phyloP scores from a whole-genome alignment of 2,329 filamentous ascomycete species.

The Aspergillus caelatus region DNA sequence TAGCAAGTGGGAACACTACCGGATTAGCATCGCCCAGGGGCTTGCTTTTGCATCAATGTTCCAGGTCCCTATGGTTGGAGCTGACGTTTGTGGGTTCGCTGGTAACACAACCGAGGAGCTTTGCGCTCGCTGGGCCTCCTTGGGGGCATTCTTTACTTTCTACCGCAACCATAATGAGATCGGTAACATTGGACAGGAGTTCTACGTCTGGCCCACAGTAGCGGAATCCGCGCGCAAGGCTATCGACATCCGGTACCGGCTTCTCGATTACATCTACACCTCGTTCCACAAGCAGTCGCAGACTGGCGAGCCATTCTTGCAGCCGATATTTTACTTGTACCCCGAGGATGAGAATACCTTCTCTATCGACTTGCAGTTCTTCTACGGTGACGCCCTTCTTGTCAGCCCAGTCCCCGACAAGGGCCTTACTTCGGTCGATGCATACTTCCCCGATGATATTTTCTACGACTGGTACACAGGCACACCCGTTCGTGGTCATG shows the following conservation, averaged over 20 bases:
- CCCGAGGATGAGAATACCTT: constrained; percentile 59
- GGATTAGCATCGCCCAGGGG: constrained; percentile 60
- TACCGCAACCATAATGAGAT: constrained; percentile 72
- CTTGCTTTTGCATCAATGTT: constrained; percentile 66
- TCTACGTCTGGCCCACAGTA: constrained; percentile 70
- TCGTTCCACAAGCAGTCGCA: constrained; percentile 63
- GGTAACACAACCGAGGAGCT: constrained; percentile 67
- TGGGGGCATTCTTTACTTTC: constrained; percentile 75
- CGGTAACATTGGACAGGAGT: constrained; percentile 64
- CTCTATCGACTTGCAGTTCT: constrained; percentile 58
- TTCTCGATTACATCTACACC: constrained; percentile 82
- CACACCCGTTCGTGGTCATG: constrained; percentile 49
- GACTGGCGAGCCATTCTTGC: constrained; percentile 67
- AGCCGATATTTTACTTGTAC: constrained; percentile 74
- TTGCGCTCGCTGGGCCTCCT: constrained; percentile 73
- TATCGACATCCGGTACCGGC: constrained; percentile 71
- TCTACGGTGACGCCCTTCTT: constrained; percentile 60
- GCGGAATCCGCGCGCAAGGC: constrained; percentile 67
- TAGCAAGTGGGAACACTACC: constrained; percentile 62
- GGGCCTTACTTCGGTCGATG: constrained; percentile 54
- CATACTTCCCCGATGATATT: constrained; percentile 60
- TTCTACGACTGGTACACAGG: constrained; percentile 66
- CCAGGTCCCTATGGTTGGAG: constrained; percentile 68
- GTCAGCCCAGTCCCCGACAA: constrained; percentile 60
- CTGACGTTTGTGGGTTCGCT: constrained; percentile 78